Conservation (phyloP, 768 basidiomycete species). For the Boletellus ananas region DNA sequence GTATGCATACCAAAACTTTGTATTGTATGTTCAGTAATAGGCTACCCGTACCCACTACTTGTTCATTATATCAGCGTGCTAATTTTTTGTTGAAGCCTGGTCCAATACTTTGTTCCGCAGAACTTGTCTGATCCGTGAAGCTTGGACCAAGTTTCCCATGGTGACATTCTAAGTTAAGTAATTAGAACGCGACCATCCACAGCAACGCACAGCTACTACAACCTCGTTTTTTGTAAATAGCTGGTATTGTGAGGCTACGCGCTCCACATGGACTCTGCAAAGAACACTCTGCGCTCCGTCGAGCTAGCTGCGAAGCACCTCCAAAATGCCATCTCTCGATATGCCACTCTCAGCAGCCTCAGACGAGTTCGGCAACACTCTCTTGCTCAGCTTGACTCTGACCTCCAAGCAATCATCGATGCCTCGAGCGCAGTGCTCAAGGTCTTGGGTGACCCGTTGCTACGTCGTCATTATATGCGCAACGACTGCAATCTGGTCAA, state of each 20-base stretch:
- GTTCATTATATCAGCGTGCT: no score
- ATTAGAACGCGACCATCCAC: no score
- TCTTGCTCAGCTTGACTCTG: slow-evolving; percentile 1
- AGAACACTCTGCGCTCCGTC: not conserved
- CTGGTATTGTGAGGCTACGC: no score
- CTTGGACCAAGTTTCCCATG: no score
- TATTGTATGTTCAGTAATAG: no score
- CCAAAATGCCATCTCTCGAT: not conserved
- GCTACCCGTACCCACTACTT: no score
- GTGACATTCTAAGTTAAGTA: no score
- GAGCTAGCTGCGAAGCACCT: not conserved
- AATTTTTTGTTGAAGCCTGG: no score
- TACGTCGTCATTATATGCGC: not conserved
- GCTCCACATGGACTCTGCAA: slow-evolving; percentile 3
- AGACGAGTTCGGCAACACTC: slow-evolving; percentile 4
- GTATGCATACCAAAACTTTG: not conserved
- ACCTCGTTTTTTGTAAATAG: no score
- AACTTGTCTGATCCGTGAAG: no score
- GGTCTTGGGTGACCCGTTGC: not conserved
- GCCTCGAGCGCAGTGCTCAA: slow-evolving; percentile 5
- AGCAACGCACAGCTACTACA: no score
- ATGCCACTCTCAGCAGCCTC: not conserved
- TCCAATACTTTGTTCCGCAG: no score
- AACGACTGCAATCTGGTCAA: not conserved
- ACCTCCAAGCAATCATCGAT: slow-evolving; percentile 6